A percentile compares a stretch with the other conserved stretches of the same genome.
phyloP scores from a whole-genome alignment of 139 green algal species.

The Chlorella vulgaris region DNA sequence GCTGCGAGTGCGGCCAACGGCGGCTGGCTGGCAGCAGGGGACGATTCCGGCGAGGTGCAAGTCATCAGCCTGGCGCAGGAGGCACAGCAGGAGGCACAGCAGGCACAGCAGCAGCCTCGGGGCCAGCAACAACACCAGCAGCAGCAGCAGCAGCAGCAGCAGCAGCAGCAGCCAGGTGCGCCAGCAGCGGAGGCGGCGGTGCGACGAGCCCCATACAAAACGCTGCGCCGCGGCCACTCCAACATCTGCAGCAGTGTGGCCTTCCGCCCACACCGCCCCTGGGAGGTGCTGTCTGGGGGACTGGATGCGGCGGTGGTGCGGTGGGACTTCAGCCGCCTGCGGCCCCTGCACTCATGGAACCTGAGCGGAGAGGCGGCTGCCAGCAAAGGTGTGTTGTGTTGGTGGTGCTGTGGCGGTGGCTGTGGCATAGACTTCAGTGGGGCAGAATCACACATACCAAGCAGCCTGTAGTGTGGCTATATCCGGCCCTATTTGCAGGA shows the following conservation, averaged over 20 bases:
- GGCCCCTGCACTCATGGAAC: constrained; percentile 8
- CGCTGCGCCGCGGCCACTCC: constrained; percentile 54
- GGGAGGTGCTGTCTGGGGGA: constrained; percentile 69
- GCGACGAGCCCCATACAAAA: constrained; percentile 41
- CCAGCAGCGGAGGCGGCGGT: background rate
- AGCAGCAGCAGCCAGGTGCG: constrained; percentile 5
- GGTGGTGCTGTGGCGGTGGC: background rate
- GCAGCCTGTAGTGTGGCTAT: no score
- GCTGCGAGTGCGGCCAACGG: constrained; percentile 28
- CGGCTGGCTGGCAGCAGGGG: constrained; percentile 51
- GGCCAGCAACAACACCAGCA: background rate
- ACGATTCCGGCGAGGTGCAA: constrained; percentile 63
- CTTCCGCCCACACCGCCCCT: constrained; percentile 61
- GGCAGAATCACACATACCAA: no score
- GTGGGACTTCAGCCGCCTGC: constrained; percentile 51
- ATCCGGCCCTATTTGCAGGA: no score
- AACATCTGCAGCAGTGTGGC: constrained; percentile 61
- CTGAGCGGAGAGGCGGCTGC: constrained; percentile 20
- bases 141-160: background rate
- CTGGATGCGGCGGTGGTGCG: constrained; percentile 62
- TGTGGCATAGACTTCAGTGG: background rate
- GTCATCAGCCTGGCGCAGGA: constrained; percentile 49
- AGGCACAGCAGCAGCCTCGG: background rate
- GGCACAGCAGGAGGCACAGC: background rate
- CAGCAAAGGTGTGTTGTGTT: background rate